Evolutionary conservation across 164 flowering plant species (phyloP), one percentile per base, ranked within the genome.

Genomic region (Stephania cephalantha): DNA sequence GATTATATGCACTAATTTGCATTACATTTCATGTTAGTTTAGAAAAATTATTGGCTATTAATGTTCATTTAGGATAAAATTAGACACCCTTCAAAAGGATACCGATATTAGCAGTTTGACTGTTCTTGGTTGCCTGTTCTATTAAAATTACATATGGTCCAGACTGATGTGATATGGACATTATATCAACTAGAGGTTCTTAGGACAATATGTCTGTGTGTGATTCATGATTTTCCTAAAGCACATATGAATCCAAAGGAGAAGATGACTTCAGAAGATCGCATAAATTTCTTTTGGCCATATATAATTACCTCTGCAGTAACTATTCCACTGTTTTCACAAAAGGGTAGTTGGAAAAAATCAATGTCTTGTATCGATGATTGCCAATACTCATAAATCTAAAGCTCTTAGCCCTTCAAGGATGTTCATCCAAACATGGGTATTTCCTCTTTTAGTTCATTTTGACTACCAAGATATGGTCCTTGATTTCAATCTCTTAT

Each of bases 71-170:
- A 22, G 68, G 35, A 22, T 29, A 65, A n/a, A 65, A 22, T 29
- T 65, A 10, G 31, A 25, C 8, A 46, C 52, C 25, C 8, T 46
- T 11, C 22, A 18, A 70, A 45, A 45, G 25, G 52, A 45, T 7
- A 6, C 22, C 50, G 42, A 35, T 35, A n/a, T 45, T 70, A 8
- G 48, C 71, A 70, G 53, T 70, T 70, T 70, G 71, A 70, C 71
- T 46, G 46, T 15, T 46, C 48, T 70, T 70, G 50, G 52, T 20
- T 22, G 68, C 9, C 35, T 65, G 35, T 65, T 65, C 68, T 29
- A 65, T 22, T 65, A 22, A 65, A 29, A 22, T 30, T 10, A 6
- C 68, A 65, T 7, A 12, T 50, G 63, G 44, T 72, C 67, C 66
- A 72, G 25, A 9, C 10, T 20, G 35, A 9, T 65, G 13, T 29